phyloP scores from a whole-genome alignment of 2,329 filamentous ascomycete genomes.

The Colletotrichum tofieldiae region DNA sequence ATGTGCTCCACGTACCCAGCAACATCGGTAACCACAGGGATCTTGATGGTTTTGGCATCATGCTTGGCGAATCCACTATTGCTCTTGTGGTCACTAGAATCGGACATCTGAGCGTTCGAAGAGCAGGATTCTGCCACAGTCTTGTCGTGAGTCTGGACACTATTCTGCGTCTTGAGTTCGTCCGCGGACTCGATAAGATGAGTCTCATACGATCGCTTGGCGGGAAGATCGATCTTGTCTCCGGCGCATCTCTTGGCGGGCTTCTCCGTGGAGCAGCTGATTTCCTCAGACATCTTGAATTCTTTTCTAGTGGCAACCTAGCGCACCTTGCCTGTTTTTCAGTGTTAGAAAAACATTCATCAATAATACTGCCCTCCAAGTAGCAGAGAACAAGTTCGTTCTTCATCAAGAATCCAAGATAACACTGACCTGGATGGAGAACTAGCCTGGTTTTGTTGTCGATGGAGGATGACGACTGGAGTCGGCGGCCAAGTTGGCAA shows the following conservation, averaged over 20 bases:
- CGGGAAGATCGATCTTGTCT: background rate
- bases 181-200: background rate
- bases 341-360: background rate
- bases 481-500: background rate
- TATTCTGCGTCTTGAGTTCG: background rate
- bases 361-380: too few relatives aligned
- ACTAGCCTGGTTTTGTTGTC: background rate
- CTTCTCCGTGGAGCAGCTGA: background rate
- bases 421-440: background rate
- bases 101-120: background rate
- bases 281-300: background rate
- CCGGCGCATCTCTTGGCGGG: background rate
- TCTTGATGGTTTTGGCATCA: background rate
- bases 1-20: background rate
- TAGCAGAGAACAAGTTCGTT: background rate
- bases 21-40: background rate
- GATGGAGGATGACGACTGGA: background rate
- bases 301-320: background rate
- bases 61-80: background rate
- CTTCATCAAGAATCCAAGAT: too few relatives aligned
- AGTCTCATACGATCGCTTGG: background rate
- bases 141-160: background rate
- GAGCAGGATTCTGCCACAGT: background rate
- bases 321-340: background rate
- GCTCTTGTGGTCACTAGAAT: background rate